These are phyloP conservation scores for Hyphopichia fennica DNA, from an alignment of 1,139 yeast genomes.

Conservation along the genomic window DNA sequence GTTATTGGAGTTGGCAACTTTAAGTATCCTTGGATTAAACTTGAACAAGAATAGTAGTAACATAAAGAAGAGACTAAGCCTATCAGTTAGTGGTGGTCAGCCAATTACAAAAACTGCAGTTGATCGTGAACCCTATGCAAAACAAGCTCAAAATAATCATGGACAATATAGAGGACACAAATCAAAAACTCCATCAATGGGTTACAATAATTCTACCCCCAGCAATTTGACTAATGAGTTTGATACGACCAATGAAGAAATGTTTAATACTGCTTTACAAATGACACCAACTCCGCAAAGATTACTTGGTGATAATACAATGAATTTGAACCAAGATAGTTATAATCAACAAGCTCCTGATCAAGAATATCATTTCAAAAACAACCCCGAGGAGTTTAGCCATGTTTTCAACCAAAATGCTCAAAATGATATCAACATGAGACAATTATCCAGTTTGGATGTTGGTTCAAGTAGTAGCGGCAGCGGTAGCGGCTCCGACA, in stretches of 20 bases:
- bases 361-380: not conserved
- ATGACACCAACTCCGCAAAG: not conserved
- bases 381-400: not conserved
- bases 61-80: slow-evolving; percentile 17
- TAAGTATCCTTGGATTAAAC: slow-evolving; percentile 47
- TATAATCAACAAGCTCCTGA: not conserved
- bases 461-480: not conserved
- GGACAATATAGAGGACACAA: not conserved
- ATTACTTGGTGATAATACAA: not conserved
- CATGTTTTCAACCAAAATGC: not conserved
- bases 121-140: slow-evolving; percentile 15
- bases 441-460: not conserved
- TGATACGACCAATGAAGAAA: not conserved
- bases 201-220: not conserved
- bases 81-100: slow-evolving; percentile 7
- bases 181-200: not conserved
- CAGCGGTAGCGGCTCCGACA: not conserved
- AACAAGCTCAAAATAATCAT: not conserved
- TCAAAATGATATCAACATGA: not conserved
- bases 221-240: not conserved
- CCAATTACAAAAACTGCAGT: slow-evolving; percentile 29
- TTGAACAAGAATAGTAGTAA: slow-evolving; percentile 15
- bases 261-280: slow-evolving; percentile 1
- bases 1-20: slow-evolving; percentile 57
- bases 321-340: not conserved